Evolutionary conservation across 2,329 filamentous ascomycete species (phyloP).

Genomic region (Blumeria graminis): DNA sequence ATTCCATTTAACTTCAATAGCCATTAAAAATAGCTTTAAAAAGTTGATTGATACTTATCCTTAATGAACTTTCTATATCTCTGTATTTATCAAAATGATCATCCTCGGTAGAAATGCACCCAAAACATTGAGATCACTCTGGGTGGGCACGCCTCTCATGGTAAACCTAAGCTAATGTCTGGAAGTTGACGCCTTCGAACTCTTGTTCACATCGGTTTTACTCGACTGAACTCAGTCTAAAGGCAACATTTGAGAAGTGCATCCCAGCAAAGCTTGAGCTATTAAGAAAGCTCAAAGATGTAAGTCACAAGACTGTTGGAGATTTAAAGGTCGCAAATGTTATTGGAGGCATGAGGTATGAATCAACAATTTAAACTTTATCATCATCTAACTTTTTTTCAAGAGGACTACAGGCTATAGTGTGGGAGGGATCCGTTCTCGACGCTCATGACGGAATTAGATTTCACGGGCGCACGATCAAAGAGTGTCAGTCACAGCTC

Average conservation of each 20-base stretch:
- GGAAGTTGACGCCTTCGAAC: constrained; percentile 15
- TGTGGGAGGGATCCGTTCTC: constrained; percentile 95
- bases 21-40: too few species aligned
- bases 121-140: constrained; percentile 36
- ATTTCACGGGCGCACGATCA: constrained; percentile 94
- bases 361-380: background rate
- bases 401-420: constrained; percentile 79
- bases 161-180: constrained; percentile 4
- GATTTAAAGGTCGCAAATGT: constrained; percentile 88
- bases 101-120: constrained; percentile 36
- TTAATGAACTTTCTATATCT: background rate
- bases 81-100: constrained; percentile 26
- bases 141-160: constrained; percentile 23
- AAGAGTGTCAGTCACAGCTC: constrained; percentile 83
- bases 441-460: constrained; percentile 94
- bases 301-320: constrained; percentile 60
- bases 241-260: constrained; percentile 55
- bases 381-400: constrained; percentile 5
- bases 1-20: too few species aligned
- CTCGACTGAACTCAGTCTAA: constrained; percentile 69
- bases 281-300: constrained; percentile 76
- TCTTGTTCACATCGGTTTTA: constrained; percentile 19
- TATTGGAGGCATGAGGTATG: constrained; percentile 73
- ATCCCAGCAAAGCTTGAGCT: constrained; percentile 89
- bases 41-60: background rate